These are phyloP conservation scores for Fusarium sp. DNA, from an alignment of 2,329 filamentous ascomycete genomes.

Conservation along the genomic window DNA sequence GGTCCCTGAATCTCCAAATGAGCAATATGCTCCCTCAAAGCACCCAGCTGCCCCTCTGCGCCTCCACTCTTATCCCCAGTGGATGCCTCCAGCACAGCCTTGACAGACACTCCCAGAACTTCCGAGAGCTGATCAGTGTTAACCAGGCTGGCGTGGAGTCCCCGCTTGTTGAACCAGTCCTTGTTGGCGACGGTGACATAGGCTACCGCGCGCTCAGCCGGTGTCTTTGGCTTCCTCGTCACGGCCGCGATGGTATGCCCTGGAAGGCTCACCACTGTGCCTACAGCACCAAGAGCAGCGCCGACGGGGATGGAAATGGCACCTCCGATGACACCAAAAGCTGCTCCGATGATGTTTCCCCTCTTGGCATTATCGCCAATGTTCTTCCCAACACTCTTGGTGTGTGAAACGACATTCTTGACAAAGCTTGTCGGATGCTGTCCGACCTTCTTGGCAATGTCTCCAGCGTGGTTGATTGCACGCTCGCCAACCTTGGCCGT, in stretches of 20 bases:
- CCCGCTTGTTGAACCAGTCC: slow-evolving; percentile 57
- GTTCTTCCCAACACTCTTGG: slow-evolving; percentile 52
- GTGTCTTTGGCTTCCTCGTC: slow-evolving; percentile 54
- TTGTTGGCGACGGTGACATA: slow-evolving; percentile 58
- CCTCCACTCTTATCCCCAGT: slow-evolving; percentile 31
- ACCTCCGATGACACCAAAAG: slow-evolving; percentile 52
- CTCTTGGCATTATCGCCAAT: slow-evolving; percentile 53
- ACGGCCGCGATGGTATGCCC: slow-evolving; percentile 49
- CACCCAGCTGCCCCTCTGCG: slow-evolving; percentile 38
- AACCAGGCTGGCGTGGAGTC: slow-evolving; percentile 53
- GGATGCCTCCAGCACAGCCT: slow-evolving; percentile 56
- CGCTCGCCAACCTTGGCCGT: slow-evolving; percentile 58
- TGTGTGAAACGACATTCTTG: slow-evolving; percentile 52
- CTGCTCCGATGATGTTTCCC: slow-evolving; percentile 57
- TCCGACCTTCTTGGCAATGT: slow-evolving; percentile 53
- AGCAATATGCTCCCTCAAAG: slow-evolving; percentile 46
- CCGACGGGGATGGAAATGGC: slow-evolving; percentile 54
- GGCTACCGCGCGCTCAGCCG: slow-evolving; percentile 55
- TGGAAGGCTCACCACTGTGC: slow-evolving; percentile 52
- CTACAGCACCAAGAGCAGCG: slow-evolving; percentile 52
- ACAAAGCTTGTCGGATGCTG: slow-evolving; percentile 52
- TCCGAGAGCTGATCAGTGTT: slow-evolving; percentile 49
- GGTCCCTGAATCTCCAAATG: slow-evolving; percentile 46
- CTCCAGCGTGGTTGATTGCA: slow-evolving; percentile 57
- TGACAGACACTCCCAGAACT: slow-evolving; percentile 47